These are phyloP conservation scores for Aspergillus wentii DNA, from an alignment of 495 filamentous ascomycete genomes.

Conservation along the genomic window DNA sequence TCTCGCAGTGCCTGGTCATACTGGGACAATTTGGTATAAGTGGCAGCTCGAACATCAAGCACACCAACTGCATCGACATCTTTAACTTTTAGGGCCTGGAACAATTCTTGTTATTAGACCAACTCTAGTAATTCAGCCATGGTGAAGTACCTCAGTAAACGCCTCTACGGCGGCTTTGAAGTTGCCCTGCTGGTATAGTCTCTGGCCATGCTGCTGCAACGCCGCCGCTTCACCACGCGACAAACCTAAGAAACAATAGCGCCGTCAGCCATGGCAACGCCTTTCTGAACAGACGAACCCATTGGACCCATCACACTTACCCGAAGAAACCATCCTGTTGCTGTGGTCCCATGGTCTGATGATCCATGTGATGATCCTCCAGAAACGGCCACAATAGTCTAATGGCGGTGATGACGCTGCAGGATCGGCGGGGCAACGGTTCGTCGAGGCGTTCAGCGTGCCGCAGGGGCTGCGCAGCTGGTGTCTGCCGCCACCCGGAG, in stretches of 20 bases:
- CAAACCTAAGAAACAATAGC: too few species aligned
- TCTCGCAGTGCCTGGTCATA: constrained; percentile 52
- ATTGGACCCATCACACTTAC: not conserved
- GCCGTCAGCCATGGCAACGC: too few species aligned
- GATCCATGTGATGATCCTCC: too few species aligned
- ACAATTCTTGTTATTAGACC: constrained; percentile 4
- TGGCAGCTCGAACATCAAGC: constrained; percentile 58
- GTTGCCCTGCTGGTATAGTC: constrained; percentile 34
- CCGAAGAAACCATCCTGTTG: not conserved
- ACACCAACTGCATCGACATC: constrained; percentile 33
- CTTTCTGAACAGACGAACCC: not conserved
- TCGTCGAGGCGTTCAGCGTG: too few species aligned
- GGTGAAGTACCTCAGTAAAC: constrained; percentile 34
- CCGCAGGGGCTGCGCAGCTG: constrained; percentile 13
- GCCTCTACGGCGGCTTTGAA: constrained; percentile 35
- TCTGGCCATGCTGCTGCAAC: constrained; percentile 33
- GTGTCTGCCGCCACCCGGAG: constrained; percentile 10
- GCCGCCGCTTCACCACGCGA: constrained; percentile 8
- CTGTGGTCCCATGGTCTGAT: too few species aligned
- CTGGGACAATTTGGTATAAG: constrained; percentile 52
- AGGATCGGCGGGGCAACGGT: too few species aligned
- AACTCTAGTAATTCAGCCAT: constrained; percentile 12
- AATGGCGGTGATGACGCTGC: too few species aligned
- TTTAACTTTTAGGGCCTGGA: constrained; percentile 31
- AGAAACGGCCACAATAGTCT: too few species aligned